Conservation (phyloP, 345 rosid species). For the Cardamine resedifolia region DNA sequence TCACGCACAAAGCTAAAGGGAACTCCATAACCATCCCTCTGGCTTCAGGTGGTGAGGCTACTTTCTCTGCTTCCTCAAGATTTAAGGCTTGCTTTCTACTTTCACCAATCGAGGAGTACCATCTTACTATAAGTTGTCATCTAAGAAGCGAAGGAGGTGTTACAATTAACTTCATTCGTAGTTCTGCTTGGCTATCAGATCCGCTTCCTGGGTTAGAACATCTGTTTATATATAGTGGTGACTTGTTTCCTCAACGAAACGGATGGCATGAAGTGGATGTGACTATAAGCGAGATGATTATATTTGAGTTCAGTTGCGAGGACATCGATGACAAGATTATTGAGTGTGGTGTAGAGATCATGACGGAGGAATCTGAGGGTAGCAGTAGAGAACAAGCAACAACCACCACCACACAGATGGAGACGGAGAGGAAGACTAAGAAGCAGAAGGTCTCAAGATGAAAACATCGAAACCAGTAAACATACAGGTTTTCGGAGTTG, state of each 20-base stretch:
- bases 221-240: background rate
- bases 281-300: background rate
- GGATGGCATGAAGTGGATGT: background rate
- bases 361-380: conserved; percentile 1
- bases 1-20: background rate
- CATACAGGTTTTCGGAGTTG: too few species aligned
- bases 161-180: background rate
- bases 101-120: background rate
- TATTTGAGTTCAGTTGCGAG: conserved; percentile 4
- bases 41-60: too few species aligned
- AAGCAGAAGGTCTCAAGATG: too few species aligned
- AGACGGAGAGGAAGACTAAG: background rate
- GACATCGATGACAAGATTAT: background rate
- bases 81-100: background rate
- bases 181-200: background rate
- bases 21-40: background rate
- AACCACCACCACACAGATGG: background rate
- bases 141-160: background rate
- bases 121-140: background rate
- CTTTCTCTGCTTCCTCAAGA: background rate
- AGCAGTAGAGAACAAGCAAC: too few species aligned
- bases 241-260: background rate
- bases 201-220: background rate
- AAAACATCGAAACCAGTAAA: too few species aligned
- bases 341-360: conserved; percentile 17